These are phyloP conservation scores for Mortierella sp. DNA, from an alignment of 371 early-diverging fungal genomes.

Conservation along the genomic window DNA sequence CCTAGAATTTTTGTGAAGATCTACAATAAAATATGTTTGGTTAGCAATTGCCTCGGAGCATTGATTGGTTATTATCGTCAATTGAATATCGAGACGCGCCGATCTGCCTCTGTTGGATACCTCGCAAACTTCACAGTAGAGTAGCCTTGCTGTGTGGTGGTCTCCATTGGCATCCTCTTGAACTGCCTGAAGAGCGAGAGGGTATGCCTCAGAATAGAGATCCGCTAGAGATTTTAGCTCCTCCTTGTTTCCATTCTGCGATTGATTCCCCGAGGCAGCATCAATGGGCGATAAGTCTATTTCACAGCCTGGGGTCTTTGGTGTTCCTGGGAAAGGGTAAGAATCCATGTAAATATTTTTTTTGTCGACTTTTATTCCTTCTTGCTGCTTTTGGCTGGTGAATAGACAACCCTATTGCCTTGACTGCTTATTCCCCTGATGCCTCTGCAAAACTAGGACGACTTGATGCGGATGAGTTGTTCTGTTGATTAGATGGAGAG, in stretches of 20 bases:
- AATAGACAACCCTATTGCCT: not conserved
- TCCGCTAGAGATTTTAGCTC: conserved; percentile 10
- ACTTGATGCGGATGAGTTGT: too few species aligned
- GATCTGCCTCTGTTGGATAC: conserved; percentile 40
- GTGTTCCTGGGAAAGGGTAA: conserved; percentile 29
- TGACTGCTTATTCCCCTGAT: not conserved
- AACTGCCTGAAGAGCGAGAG: conserved; percentile 64
- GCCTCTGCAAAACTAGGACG: not conserved
- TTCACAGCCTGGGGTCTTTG: conserved; percentile 23
- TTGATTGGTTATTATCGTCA: not conserved
- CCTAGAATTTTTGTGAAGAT: conserved; percentile 26
- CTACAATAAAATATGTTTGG: conserved; percentile 8
- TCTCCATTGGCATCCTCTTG: conserved; percentile 61
- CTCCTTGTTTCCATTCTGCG: conserved; percentile 5
- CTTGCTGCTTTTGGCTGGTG: not conserved
- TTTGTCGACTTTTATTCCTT: not conserved
- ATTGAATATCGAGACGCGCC: not conserved
- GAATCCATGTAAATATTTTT: conserved; percentile 17
- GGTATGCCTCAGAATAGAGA: conserved; percentile 64
- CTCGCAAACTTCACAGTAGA: conserved; percentile 64
- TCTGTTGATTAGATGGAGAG: not conserved
- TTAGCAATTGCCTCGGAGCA: not conserved
- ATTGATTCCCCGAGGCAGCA: not conserved
- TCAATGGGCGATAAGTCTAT: conserved; percentile 33
- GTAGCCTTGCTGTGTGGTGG: conserved; percentile 60